Base-by-base conservation (phyloP, 179 eudicot species). In the Actinidia arguta region DNA sequence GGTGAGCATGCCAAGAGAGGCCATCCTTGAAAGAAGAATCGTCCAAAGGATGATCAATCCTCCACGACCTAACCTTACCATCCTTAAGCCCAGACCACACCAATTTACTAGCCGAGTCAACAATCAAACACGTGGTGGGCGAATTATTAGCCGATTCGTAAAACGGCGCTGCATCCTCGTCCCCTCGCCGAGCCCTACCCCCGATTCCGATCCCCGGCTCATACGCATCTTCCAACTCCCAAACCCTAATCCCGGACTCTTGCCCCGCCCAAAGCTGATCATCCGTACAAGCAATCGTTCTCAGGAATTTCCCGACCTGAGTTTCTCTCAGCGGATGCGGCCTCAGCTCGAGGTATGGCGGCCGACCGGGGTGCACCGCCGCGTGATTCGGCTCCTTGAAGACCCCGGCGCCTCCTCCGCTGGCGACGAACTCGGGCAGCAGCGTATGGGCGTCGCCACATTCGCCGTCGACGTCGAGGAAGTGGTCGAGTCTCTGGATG, bases 41-140 rank as follows among this genome's bases (percentile, higher is more conserved):
- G 22, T 83, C 87, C 14, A 80, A 46, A 62, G 78, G 64, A 79
- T 87, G 98, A 84, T 97, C 98, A 94, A 93, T 93, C 81, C 85
- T 95, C 99, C 99, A 97, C 0, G 98, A 95, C 85, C 98, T 88
- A 63, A 97, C 92, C 78, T 90, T 97, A 3, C 99, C 99, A 86
- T 97, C 99, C 82, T 93, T 97, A 66, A 95, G 99, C 13, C 98
- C 99, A 51, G 92, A 95, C 99, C 98, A 97, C 24, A 97, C 93
- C 86, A 95, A 77, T 62, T 91, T 92, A 85, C 90, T 91, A 76
- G 93, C 95, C 22, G 82, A 83, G 85, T 97, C 98, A 31, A 91
- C 91, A 62, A 94, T 70, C 88, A 97, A 46, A 74, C 98, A 97
- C 68, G 86, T 55, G 0, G 98, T 91, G 7, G 98, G 96, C 1